Percentiles rank a stretch among this genome's conserved stretches.
phyloP scores from a whole-genome alignment of 345 rosid genomes.

The Camelina hispida region DNA sequence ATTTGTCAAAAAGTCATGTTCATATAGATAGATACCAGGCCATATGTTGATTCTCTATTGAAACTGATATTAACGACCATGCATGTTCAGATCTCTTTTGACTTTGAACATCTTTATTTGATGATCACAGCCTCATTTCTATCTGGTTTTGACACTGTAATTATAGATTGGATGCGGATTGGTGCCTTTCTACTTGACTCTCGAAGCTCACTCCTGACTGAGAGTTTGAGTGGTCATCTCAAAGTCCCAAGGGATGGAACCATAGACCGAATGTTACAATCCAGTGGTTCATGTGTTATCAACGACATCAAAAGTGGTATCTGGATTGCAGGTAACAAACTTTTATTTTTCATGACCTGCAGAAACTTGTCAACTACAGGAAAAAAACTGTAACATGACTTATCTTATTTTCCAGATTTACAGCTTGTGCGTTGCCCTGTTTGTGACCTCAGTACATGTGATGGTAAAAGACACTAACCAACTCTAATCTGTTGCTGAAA shows the following conservation, averaged over 20 bases:
- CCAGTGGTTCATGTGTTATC: constrained; percentile 58
- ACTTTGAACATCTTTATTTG: constrained; percentile 2
- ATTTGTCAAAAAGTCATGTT: not conserved
- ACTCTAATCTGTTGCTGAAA: not conserved
- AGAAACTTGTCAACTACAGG: not conserved
- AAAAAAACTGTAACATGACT: constrained; percentile 27
- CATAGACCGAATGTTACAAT: constrained; percentile 51
- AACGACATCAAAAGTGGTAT: constrained; percentile 78
- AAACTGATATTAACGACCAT: not conserved
- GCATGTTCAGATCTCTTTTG: not conserved
- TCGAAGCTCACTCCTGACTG: constrained; percentile 61
- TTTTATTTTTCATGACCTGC: constrained; percentile 12
- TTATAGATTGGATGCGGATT: constrained; percentile 91
- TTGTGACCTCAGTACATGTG: constrained; percentile 83
- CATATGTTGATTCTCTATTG: not conserved
- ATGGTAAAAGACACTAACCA: constrained; percentile 52
- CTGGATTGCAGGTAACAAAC: constrained; percentile 85
- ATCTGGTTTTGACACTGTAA: constrained; percentile 32
- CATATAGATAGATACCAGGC: not conserved
- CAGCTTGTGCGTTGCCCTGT: constrained; percentile 99
- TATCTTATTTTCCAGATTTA: constrained; percentile 62
- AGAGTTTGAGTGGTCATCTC: constrained; percentile 54
- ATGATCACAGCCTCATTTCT: not conserved
- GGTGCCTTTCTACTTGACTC: constrained; percentile 89
- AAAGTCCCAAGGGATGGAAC: constrained; percentile 52